Evolutionary conservation across 495 filamentous ascomycete species (phyloP), one percentile per base, ranked within the genome.

Genomic region (Aspergillus incahuasiensis): DNA sequence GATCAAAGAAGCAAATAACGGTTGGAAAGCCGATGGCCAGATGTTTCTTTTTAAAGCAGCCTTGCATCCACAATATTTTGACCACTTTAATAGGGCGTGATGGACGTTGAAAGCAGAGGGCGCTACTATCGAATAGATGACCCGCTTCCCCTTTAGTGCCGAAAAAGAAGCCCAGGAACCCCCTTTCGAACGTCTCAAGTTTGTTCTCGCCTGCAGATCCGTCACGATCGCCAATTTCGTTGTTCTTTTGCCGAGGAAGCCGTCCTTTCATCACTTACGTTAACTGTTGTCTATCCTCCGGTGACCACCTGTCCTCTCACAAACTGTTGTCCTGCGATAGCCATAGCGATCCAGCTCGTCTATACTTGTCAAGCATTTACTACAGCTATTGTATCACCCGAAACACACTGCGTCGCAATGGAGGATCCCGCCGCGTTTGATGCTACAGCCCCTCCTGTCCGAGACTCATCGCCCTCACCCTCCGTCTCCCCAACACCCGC

Each of bases 401-500:
- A 65, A 50, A 45, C 55, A 53, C 38, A 39, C 57, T 28, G 46
- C 58, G 54, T 40, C 25, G 53, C 18, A 39, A 74, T 76, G 73
- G 70, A 72, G 24, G 71, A 71, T 25, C 56, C 67, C 21, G 51
- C 64, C 34, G 72, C 69, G 16, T 51, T 56, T 34, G 67, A 69
- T 40, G 40, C 63, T 45, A 48, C 44, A 24, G 55, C 63, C 49
- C 58, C 62, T 55, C 67, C 68, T 18, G 59, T 63, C 50, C 69
- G 71, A 12, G 66, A 66, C 21, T 66, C 86, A 7, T 84, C 86
- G 35, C 86, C 86, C 47, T 86, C 84, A 42, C 78, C 78, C 15
- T 80, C 81, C 1, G 60, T 75, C 56, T 63, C 71, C 21, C 87
- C 90, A 19, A 84, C 80, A 13, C 81, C 82, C 11, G 86, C 85